Evolutionary conservation across 1,284 basidiomycete species (phyloP).

Genomic region (Cryptococcus sp.): DNA sequence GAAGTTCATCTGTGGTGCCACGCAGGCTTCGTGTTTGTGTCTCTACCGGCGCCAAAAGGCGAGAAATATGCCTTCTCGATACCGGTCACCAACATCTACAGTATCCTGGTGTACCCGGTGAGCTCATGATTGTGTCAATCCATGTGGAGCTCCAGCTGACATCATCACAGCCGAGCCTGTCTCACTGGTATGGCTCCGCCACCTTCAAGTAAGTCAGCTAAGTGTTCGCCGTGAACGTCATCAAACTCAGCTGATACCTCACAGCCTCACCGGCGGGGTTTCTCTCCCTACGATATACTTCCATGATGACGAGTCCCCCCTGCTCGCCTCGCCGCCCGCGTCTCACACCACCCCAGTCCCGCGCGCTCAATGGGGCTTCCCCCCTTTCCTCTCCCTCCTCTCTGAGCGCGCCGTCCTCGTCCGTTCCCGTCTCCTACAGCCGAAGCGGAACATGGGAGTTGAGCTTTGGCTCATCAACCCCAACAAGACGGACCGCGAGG

Average conservation of each 20-base stretch:
- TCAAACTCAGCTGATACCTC: conserved; percentile 62
- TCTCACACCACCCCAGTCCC: conserved; percentile 49
- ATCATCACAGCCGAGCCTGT: conserved; percentile 37
- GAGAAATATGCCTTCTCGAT: conserved; percentile 95
- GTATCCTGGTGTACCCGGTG: conserved; percentile 74
- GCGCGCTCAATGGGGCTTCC: conserved; percentile 57
- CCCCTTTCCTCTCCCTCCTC: conserved; percentile 65
- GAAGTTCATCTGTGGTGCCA: conserved; percentile 1
- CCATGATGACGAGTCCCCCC: conserved; percentile 86
- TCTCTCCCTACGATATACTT: conserved; percentile 89
- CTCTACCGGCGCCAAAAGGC: conserved; percentile 54
- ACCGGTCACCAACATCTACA: conserved; percentile 83
- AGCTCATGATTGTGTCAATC: conserved; percentile 8
- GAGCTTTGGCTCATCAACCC: conserved; percentile 89
- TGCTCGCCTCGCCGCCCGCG: conserved; percentile 35
- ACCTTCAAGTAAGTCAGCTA: conserved; percentile 44
- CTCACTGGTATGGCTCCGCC: conserved; percentile 49
- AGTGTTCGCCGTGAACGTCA: not conserved
- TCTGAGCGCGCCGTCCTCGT: conserved; percentile 68
- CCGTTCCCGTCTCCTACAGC: conserved; percentile 57
- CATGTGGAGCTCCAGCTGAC: conserved; percentile 4
- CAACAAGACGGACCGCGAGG: conserved; percentile 79
- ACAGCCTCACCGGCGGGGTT: conserved; percentile 83
- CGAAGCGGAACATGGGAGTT: conserved; percentile 32
- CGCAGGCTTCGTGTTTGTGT: conserved; percentile 47